phyloP scores from a whole-genome alignment of 2,329 filamentous ascomycete species.

The Ophiostoma sp. region DNA sequence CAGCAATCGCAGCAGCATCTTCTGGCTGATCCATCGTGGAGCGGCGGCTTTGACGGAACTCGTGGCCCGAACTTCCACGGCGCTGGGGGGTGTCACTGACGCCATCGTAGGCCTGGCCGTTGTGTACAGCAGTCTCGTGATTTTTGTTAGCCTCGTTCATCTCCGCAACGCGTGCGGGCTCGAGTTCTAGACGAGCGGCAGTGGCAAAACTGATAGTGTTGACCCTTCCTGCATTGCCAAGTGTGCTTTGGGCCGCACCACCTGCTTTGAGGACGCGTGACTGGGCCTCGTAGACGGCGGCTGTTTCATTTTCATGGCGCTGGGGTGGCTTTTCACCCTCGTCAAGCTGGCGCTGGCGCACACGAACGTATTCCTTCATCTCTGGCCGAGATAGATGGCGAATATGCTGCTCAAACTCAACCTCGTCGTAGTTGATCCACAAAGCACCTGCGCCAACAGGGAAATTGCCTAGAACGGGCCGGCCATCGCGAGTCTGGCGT shows the following conservation, averaged over 20 bases:
- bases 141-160: neutral
- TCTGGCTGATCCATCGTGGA: slow-evolving; percentile 31
- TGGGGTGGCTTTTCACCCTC: slow-evolving; percentile 47
- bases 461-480: slow-evolving; percentile 55
- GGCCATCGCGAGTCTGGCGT: slow-evolving; percentile 55
- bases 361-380: slow-evolving; percentile 59
- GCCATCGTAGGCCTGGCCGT: neutral
- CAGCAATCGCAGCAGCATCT: slow-evolving; percentile 20
- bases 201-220: slow-evolving; percentile 28
- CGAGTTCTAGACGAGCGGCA: slow-evolving; percentile 23
- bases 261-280: slow-evolving; percentile 29
- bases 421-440: slow-evolving; percentile 60
- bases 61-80: slow-evolving; percentile 34
- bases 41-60: slow-evolving; percentile 44
- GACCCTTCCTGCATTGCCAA: slow-evolving; percentile 26
- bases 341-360: slow-evolving; percentile 56
- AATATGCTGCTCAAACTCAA: slow-evolving; percentile 54
- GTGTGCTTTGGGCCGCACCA: slow-evolving; percentile 27
- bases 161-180: slow-evolving; percentile 9
- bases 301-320: slow-evolving; percentile 45
- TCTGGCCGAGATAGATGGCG: slow-evolving; percentile 48
- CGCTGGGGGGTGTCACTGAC: slow-evolving; percentile 13
- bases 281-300: slow-evolving; percentile 48
- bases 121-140: neutral
- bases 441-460: slow-evolving; percentile 55